Base-by-base conservation (phyloP, 208 protist species). In the Herpetomonas samuelpessoai region DNA sequence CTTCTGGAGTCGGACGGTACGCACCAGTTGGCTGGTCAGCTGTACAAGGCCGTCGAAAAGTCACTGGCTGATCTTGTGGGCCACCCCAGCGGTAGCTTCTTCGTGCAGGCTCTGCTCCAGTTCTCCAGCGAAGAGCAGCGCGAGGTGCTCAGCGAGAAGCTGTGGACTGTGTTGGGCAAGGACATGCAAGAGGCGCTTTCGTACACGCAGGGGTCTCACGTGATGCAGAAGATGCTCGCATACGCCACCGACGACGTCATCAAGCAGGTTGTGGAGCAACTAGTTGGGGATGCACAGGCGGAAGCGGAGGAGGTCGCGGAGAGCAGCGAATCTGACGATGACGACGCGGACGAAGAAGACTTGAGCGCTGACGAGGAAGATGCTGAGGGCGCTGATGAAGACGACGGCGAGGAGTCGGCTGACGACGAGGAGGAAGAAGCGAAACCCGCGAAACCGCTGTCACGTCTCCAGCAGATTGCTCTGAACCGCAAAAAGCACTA, bases 181-280 rank as follows among this genome's bases (percentile, higher is more conserved):
- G 64, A 91, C 52, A 51, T 92, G 35, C 79, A 71, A 24, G 62
- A 78, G 28, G 67, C 77, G 22, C 57, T 93, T 16, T 68, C 77
- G 1, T 86, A 79, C 68, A 53, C 81, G 28, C 83, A 91, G 73
- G 83, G 90, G 29, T 92, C 86, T 25, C 84, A 82, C 47, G 83
- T 91, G 25, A 76, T 96, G 74, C 90, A 96, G 76, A 93, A 93
- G 57, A 55, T 92, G 58, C 64, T 93, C 2, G 82, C 81, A 9
- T 89, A 91, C 59, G 78, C 79, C 0, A 57, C 70, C 10, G 85
- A 96, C 41, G 84, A 81, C 26, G 72, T 57, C 0, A 68, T 96
- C 6, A n/a, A 62, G 2, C 16, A 54, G 1, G 70, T 92, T 25
- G 76, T 86, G 14, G 66, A 91, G 9, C 41, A 66, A 25, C 26